These are phyloP conservation scores for Colletotrichum aenigma DNA, from an alignment of 2,329 filamentous ascomycete genomes.

Conservation along the genomic window DNA sequence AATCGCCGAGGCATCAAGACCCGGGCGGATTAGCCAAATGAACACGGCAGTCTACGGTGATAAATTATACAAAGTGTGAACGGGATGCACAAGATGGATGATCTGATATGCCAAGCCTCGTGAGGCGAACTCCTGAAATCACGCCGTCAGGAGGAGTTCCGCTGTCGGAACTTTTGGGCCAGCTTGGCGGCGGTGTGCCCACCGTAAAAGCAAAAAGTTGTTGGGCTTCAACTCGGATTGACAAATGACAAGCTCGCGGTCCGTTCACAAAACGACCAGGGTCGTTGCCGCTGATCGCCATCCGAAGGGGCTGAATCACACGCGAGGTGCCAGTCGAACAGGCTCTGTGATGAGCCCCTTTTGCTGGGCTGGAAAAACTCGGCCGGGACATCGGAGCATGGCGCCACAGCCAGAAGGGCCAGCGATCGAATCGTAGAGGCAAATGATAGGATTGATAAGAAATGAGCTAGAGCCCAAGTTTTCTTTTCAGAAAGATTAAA, in stretches of 20 bases:
- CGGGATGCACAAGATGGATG: not conserved
- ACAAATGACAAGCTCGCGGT: constrained; percentile 13
- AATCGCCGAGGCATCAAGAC: not conserved
- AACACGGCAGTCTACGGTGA: not conserved
- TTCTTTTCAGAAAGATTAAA: not conserved
- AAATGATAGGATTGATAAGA: not conserved
- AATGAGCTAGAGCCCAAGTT: not conserved
- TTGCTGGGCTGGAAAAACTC: not conserved
- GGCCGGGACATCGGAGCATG: not conserved
- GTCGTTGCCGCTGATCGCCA: constrained; percentile 12
- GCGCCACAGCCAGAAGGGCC: not conserved
- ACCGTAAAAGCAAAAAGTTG: not conserved
- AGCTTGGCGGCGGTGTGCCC: not conserved
- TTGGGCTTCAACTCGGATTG: not conserved
- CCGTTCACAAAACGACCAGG: not conserved
- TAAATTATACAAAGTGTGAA: not conserved
- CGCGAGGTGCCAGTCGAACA: not conserved
- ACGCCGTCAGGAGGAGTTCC: constrained; percentile 3
- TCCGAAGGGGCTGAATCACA: not conserved
- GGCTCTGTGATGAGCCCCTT: not conserved
- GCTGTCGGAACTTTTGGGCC: constrained; percentile 4
- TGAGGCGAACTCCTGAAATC: not conserved
- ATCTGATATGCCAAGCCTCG: not conserved
- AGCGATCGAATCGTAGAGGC: not conserved
- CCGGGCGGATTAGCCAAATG: fast-evolving